Evolutionary conservation across 2,329 filamentous ascomycete genomes (phyloP), one percentile per base, ranked within the genome.

Genomic region (Neurospora sp.): DNA sequence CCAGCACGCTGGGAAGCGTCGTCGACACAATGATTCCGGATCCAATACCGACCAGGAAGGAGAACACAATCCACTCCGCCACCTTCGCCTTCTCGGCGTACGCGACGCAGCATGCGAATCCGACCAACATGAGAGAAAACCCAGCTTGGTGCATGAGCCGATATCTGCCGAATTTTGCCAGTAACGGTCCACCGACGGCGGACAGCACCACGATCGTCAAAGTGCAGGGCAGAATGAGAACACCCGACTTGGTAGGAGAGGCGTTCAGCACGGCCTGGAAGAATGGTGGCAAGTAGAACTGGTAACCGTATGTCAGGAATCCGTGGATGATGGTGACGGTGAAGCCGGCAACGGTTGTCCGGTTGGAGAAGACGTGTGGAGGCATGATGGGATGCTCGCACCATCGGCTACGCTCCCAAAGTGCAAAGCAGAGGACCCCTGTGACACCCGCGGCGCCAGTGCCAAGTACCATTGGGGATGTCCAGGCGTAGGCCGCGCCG

Each of bases 131-230:
- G 13, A 83, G 70, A 4, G 73, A 62, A 71, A 76, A 79, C 13
- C 75, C 78, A 0, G 67, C 69, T 3, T 73, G 28, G 40, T 79
- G 78, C 66, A 79, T 72, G 15, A 79, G 76, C 0, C 77, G 81
- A 76, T 87, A 89, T 52, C 81, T 80, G 15, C 87, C 87, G 2
- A 75, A 73, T 10, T 76, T 77, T 0, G 75, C 74, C 7, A 81
- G 75, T 17, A 78, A 28, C 2, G 74, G 72, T 0, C 79, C 76
- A n/a, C 72, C 72, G 0, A 73, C 66, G 19, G 75, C 68, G 9
- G 73, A 69, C 46, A 76, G 28, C 3, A 75, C 71, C 23, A 78
- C 76, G 5, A 74, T 75, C 4, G 74, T 74, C 62, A 76, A 68
- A 11, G 73, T 74, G 70, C 73, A 76, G 73, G 74, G 70, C 71